Evolutionary conservation across 1,139 yeast genomes (phyloP).

Genomic region (Geotrichum histeridarum): DNA sequence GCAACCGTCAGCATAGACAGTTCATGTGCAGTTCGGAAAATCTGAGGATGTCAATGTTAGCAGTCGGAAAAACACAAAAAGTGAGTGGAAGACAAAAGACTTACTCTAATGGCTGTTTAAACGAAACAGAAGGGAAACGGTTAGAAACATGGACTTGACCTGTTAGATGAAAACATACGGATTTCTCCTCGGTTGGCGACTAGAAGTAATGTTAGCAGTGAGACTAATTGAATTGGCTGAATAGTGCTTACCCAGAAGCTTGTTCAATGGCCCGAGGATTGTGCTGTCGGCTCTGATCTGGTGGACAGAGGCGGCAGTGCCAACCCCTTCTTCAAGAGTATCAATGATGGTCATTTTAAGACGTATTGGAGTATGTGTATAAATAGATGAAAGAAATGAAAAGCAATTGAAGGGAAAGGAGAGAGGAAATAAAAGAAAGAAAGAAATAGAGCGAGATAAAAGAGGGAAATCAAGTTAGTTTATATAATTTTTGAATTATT

Average conservation of each 20-base stretch:
- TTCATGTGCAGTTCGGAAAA: constrained; percentile 97
- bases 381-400: background rate
- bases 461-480: constrained; percentile 1
- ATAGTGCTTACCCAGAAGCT: constrained; percentile 33
- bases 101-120: constrained; percentile 26
- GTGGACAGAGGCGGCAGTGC: constrained; percentile 19
- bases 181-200: constrained; percentile 97
- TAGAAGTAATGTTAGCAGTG: constrained; percentile 30
- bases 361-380: background rate
- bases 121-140: background rate
- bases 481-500: background rate
- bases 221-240: background rate
- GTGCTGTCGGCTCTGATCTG: constrained; percentile 39
- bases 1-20: constrained; percentile 97
- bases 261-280: constrained; percentile 40
- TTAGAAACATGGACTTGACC: background rate
- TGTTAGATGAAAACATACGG: constrained; percentile 37
- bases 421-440: background rate
- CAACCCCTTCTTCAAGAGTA: constrained; percentile 17
- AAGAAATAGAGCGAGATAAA: background rate
- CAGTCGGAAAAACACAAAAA: background rate
- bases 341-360: constrained; percentile 6
- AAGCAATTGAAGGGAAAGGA: background rate
- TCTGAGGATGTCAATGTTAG: constrained; percentile 32
- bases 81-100: constrained; percentile 9